Evolutionary conservation across 2,329 filamentous ascomycete genomes (phyloP).

Genomic region (Talaromyces rugulosus): DNA sequence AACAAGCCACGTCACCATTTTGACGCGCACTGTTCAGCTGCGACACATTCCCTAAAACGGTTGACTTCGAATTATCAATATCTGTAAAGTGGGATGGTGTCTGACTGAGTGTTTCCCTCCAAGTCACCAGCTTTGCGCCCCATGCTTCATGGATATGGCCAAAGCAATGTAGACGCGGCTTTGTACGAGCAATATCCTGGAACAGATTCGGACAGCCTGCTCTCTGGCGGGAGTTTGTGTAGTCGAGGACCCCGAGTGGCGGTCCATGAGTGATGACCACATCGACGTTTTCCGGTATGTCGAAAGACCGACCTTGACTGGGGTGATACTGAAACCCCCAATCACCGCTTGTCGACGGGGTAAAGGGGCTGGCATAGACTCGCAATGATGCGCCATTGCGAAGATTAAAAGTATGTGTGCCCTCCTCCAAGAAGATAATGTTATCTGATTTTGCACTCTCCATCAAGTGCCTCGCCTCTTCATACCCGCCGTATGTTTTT

Average conservation of each 20-base stretch:
- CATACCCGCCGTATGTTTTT: conserved; percentile 38
- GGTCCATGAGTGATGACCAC: conserved; percentile 55
- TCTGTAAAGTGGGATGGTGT: conserved; percentile 43
- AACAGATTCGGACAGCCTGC: conserved; percentile 32
- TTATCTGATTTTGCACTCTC: conserved; percentile 32
- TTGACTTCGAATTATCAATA: conserved; percentile 42
- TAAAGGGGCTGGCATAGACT: conserved; percentile 54
- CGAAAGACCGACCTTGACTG: conserved; percentile 34
- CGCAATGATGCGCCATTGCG: conserved; percentile 47
- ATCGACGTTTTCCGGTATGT: conserved; percentile 34
- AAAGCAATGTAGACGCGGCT: conserved; percentile 37
- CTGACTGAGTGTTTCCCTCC: conserved; percentile 37
- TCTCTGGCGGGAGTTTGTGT: conserved; percentile 24
- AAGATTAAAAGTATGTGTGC: conserved; percentile 46
- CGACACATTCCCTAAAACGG: conserved; percentile 12
- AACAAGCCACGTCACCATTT: conserved; percentile 36
- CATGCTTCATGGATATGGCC: conserved; percentile 49
- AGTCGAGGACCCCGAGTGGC: conserved; percentile 50
- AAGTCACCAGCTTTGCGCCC: conserved; percentile 53
- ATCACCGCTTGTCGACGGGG: conserved; percentile 43
- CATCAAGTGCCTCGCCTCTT: conserved; percentile 33
- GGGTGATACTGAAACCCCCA: conserved; percentile 48
- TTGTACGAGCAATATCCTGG: conserved; percentile 23
- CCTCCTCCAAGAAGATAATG: conserved; percentile 50
- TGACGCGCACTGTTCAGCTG: conserved; percentile 22